phyloP scores from a whole-genome alignment of 2,329 filamentous ascomycete species.

The Ambrosiella beaveri region DNA sequence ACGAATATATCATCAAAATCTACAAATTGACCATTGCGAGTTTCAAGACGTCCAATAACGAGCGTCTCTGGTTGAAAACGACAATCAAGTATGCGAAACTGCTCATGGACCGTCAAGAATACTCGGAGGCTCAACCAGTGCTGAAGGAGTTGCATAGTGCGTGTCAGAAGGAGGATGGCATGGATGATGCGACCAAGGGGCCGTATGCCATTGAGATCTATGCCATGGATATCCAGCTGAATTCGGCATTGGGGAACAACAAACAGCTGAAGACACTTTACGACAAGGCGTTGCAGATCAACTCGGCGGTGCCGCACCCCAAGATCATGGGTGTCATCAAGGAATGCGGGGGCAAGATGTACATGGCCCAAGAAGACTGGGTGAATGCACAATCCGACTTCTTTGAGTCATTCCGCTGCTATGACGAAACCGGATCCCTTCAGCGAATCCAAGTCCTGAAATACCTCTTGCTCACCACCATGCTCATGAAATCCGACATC shows the following conservation, averaged over 20 bases:
- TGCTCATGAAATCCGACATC: slow-evolving; percentile 97
- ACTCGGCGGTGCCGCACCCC: slow-evolving; percentile 93
- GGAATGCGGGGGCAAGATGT: slow-evolving; percentile 98
- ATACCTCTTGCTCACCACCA: slow-evolving; percentile 88
- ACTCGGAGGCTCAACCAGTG: slow-evolving; percentile 61
- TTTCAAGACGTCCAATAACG: slow-evolving; percentile 95
- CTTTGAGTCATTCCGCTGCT: slow-evolving; percentile 97
- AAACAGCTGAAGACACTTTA: slow-evolving; percentile 90
- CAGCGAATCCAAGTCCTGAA: slow-evolving; percentile 95
- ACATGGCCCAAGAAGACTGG: slow-evolving; percentile 99
- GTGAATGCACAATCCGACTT: slow-evolving; percentile 93
- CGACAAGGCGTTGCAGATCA: slow-evolving; percentile 75
- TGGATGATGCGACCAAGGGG: slow-evolving; percentile 84
- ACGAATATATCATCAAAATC: slow-evolving; percentile 79
- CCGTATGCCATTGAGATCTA: slow-evolving; percentile 94
- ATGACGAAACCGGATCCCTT: slow-evolving; percentile 81
- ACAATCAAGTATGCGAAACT: slow-evolving; percentile 92
- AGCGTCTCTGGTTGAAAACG: slow-evolving; percentile 92
- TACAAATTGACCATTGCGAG: slow-evolving; percentile 86
- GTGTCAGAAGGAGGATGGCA: slow-evolving; percentile 74
- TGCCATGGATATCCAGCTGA: slow-evolving; percentile 96
- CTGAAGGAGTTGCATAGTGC: slow-evolving; percentile 75
- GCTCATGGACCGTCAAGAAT: slow-evolving; percentile 82
- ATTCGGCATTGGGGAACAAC: slow-evolving; percentile 90
- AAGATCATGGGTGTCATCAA: slow-evolving; percentile 99